Evolutionary conservation across 495 filamentous ascomycete genomes (phyloP).

Genomic region (Penicillium salamii): DNA sequence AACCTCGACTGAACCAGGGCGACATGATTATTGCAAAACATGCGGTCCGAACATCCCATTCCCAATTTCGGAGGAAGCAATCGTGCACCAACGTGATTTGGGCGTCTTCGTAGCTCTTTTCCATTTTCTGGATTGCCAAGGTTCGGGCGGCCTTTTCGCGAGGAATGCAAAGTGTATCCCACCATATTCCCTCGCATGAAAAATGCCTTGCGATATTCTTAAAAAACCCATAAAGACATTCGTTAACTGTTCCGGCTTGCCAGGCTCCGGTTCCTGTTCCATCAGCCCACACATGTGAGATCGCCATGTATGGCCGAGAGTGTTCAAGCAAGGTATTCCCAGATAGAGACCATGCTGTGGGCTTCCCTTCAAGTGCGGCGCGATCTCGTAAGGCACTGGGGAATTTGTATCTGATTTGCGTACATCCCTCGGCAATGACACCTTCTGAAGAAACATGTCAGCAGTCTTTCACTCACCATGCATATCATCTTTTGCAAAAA

Average conservation of each 20-base stretch:
- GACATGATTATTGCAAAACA: constrained; percentile 25
- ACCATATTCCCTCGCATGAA: constrained; percentile 26
- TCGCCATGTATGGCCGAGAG: constrained; percentile 22
- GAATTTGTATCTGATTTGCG: not conserved
- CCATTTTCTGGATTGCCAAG: constrained; percentile 14
- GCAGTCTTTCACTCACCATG: too few relatives aligned
- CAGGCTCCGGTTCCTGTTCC: constrained; percentile 22
- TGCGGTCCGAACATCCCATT: constrained; percentile 22
- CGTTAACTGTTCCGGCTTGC: constrained; percentile 16
- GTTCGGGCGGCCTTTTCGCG: constrained; percentile 12
- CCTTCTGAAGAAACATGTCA: too few relatives aligned
- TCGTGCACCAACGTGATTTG: constrained; percentile 31
- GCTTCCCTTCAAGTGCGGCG: not conserved
- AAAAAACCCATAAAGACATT: constrained; percentile 22
- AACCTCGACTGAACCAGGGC: constrained; percentile 26
- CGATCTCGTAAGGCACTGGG: not conserved
- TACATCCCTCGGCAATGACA: too few relatives aligned
- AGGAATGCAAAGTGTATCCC: constrained; percentile 27
- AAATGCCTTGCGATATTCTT: constrained; percentile 13
- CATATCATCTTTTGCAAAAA: too few relatives aligned
- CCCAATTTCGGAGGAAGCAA: constrained; percentile 22
- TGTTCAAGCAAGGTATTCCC: not conserved
- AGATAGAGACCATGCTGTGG: not conserved
- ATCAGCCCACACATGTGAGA: constrained; percentile 32
- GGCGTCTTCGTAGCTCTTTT: constrained; percentile 22